Conservation (phyloP, 306 rosid genomes). For the Quercus glauca region DNA sequence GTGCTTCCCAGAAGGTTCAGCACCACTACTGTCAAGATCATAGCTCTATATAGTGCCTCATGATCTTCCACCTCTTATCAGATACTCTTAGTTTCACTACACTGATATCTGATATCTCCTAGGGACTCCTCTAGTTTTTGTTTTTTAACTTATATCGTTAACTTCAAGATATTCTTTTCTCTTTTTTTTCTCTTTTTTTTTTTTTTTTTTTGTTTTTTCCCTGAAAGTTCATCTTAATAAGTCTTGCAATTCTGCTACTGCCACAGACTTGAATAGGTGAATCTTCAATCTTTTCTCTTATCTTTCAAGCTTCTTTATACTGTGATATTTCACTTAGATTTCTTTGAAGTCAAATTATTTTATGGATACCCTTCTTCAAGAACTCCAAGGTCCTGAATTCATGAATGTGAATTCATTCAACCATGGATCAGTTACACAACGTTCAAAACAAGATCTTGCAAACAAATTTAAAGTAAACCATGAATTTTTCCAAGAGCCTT, state of each 20-base stretch:
- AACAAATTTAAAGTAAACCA: conserved; percentile 26
- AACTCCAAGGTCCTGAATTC: conserved; percentile 15
- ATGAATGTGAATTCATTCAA: conserved; percentile 36
- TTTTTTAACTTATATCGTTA: not conserved
- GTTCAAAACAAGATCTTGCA: conserved; percentile 24
- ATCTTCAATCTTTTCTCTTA: not conserved
- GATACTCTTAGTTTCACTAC: conserved; percentile 1
- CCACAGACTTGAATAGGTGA: not conserved
- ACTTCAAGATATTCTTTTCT: not conserved
- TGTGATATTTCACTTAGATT: not conserved
- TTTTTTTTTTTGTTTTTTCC: not conserved
- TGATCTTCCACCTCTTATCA: not conserved
- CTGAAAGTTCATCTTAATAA: not conserved
- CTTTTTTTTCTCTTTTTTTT: not conserved
- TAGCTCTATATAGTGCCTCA: not conserved
- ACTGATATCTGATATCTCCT: not conserved
- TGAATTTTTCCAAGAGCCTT: conserved; percentile 28
- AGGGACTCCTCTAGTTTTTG: not conserved
- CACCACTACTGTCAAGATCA: not conserved
- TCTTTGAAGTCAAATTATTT: conserved; percentile 15
- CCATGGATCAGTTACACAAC: conserved; percentile 22
- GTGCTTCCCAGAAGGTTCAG: conserved; percentile 33
- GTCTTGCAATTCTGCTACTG: not conserved
- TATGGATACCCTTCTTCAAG: conserved; percentile 36
- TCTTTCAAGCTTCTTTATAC: not conserved